Evolutionary conservation across 1,284 basidiomycete species (phyloP).

Genomic region (Stereum hirsutum): DNA sequence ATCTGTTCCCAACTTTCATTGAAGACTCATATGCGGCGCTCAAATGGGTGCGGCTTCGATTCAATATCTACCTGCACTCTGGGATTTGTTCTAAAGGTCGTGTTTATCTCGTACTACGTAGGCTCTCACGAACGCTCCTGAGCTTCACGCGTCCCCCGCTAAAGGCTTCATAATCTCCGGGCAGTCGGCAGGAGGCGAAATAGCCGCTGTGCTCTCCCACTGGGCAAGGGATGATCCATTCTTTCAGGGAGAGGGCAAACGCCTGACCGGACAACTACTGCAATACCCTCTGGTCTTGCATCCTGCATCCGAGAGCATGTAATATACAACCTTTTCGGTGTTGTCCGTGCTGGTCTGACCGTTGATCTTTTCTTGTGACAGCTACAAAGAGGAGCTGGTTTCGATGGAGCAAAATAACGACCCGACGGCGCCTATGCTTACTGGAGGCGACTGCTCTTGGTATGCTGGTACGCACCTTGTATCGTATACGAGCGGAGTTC

Average conservation of each 20-base stretch:
- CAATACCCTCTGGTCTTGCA: constrained; percentile 4
- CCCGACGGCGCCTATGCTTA: neutral
- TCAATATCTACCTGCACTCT: neutral
- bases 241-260: constrained; percentile 7
- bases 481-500: neutral
- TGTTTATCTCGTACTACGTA: neutral
- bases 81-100: too few relatives aligned
- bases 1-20: constrained; percentile 27
- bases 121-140: constrained; percentile 7
- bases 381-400: neutral
- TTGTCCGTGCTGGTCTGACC: too few relatives aligned
- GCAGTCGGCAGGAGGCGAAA: constrained; percentile 13
- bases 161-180: constrained; percentile 15
- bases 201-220: constrained; percentile 11
- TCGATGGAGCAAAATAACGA: constrained; percentile 1
- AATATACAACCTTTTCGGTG: neutral
- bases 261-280: constrained; percentile 13
- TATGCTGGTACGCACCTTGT: neutral
- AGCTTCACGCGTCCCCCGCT: constrained; percentile 6
- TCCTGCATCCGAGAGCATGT: neutral
- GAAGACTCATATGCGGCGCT: constrained; percentile 27
- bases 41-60: constrained; percentile 17
- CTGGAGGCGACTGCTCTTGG: neutral
- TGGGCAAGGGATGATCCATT: constrained; percentile 13
- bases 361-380: neutral